These are phyloP conservation scores for Microbotryum silenes-acaulis DNA, from an alignment of 1,284 basidiomycete genomes.

Conservation along the genomic window DNA sequence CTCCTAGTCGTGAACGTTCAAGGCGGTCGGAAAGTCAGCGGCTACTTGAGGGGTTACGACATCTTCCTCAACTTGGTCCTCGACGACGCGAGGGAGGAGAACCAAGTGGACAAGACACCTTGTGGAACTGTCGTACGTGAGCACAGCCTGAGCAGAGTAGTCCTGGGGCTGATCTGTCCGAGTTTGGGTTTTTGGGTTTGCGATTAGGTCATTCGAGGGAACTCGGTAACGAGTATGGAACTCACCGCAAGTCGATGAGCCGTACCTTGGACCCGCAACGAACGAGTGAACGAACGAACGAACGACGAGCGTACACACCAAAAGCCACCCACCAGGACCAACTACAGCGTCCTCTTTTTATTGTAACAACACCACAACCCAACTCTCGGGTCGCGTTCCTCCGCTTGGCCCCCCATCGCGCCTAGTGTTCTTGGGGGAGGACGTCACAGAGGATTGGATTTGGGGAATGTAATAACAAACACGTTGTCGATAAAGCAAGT, in stretches of 20 bases:
- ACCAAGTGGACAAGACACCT: constrained; percentile 63
- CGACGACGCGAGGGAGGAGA: constrained; percentile 90
- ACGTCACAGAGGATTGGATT: too few species aligned
- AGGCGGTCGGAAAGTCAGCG: constrained; percentile 91
- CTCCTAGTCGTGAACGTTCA: constrained; percentile 90
- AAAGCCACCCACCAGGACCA: not conserved
- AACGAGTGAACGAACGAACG: too few species aligned
- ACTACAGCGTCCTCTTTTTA: not conserved
- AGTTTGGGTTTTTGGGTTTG: not conserved
- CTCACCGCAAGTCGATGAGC: constrained; percentile 18
- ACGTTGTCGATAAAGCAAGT: too few species aligned
- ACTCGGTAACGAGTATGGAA: constrained; percentile 88
- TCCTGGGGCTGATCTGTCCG: not conserved
- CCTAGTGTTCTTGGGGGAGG: too few species aligned
- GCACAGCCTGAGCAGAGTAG: too few species aligned
- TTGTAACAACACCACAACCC: not conserved
- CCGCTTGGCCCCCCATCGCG: not conserved
- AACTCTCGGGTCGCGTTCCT: not conserved
- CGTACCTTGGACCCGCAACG: not conserved
- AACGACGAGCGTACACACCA: too few species aligned
- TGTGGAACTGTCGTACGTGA: constrained; percentile 78
- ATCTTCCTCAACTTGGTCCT: constrained; percentile 98
- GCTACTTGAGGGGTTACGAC: constrained; percentile 93
- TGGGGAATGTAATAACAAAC: too few species aligned
- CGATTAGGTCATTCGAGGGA: constrained; percentile 80